These are phyloP conservation scores for Passalora sequoiae DNA, from an alignment of 2,329 filamentous ascomycete species.

Conservation along the genomic window DNA sequence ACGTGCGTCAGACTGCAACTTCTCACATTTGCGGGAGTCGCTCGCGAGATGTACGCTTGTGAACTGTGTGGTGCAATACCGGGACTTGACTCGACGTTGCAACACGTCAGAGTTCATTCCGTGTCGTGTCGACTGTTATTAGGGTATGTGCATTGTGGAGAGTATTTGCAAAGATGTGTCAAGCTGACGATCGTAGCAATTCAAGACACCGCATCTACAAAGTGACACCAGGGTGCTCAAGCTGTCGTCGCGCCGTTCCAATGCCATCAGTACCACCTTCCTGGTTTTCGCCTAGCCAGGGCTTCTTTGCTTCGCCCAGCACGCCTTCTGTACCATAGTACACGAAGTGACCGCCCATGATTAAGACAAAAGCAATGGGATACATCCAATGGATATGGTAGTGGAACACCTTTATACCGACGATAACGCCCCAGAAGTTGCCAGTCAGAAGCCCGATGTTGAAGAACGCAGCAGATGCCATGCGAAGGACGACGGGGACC, in stretches of 20 bases:
- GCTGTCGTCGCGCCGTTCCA: constrained; percentile 73
- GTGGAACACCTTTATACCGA: constrained; percentile 82
- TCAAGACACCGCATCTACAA: constrained; percentile 25
- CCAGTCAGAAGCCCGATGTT: constrained; percentile 90
- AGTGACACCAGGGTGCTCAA: constrained; percentile 37
- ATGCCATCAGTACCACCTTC: constrained; percentile 72
- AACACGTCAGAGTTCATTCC: too few species aligned
- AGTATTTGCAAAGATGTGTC: neutral
- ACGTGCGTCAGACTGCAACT: too few species aligned
- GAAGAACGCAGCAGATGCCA: constrained; percentile 89
- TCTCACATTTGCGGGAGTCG: too few species aligned
- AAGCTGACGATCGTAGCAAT: neutral
- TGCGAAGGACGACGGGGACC: constrained; percentile 80
- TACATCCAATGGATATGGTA: constrained; percentile 82
- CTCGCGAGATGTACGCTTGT: too few species aligned
- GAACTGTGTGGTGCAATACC: too few species aligned
- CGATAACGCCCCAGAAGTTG: constrained; percentile 95
- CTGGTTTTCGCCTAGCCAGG: constrained; percentile 87
- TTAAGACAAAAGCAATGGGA: constrained; percentile 89
- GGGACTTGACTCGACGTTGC: too few species aligned
- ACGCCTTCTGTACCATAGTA: constrained; percentile 83
- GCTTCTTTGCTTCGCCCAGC: constrained; percentile 85
- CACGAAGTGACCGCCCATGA: constrained; percentile 75
- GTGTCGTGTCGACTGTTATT: neutral
- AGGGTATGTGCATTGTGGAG: neutral